phyloP scores from a whole-genome alignment of 331 rosid genomes.

The Malus hybrid region DNA sequence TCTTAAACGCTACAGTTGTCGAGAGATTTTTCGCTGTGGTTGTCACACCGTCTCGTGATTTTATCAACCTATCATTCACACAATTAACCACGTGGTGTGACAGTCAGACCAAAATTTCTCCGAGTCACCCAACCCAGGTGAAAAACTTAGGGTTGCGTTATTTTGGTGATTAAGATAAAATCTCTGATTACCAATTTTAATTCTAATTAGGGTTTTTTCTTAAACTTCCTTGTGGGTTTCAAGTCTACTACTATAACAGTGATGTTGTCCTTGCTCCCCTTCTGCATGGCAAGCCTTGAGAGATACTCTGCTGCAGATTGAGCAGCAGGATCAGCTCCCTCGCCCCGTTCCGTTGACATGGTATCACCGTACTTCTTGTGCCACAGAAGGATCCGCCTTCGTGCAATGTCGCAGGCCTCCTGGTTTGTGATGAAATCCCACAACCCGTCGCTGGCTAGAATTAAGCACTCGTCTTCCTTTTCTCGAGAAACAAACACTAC shows the following conservation, averaged over 20 bases:
- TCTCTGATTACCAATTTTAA: background rate
- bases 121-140: conserved; percentile 25
- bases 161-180: conserved; percentile 6
- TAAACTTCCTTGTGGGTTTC: conserved; percentile 64
- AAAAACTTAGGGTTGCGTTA: conserved; percentile 38
- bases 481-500: conserved; percentile 40
- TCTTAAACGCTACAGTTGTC: background rate
- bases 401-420: conserved; percentile 71
- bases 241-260: conserved; percentile 71
- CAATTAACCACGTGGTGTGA: too few relatives aligned
- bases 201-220: conserved; percentile 33
- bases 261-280: conserved; percentile 79
- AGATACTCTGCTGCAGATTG: conserved; percentile 78
- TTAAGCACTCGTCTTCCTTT: conserved; percentile 61
- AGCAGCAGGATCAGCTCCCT: conserved; percentile 64
- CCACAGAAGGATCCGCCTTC: conserved; percentile 71
- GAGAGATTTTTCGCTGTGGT: too few relatives aligned
- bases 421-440: conserved; percentile 85
- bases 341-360: conserved; percentile 10
- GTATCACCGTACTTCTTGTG: conserved; percentile 50
- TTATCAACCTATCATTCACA: too few relatives aligned
- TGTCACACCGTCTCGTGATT: too few relatives aligned
- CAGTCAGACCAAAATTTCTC: too few relatives aligned
- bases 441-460: conserved; percentile 71
- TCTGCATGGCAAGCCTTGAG: conserved; percentile 58